Base-by-base conservation (phyloP, 345 rosid species). In the Psidium friedrichsthalianum region DNA sequence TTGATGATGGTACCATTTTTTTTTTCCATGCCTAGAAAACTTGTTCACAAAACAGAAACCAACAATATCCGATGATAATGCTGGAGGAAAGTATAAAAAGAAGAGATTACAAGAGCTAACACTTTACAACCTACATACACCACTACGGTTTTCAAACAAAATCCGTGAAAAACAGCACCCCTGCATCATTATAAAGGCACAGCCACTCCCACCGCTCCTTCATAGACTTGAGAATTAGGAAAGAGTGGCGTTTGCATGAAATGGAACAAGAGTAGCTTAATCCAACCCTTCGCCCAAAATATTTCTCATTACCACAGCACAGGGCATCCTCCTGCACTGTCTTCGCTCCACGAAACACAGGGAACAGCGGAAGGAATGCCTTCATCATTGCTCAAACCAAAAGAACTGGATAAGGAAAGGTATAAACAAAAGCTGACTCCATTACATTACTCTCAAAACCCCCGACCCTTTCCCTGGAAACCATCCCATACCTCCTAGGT, bases 401-500 rank as follows among this genome's bases (percentile, higher is more conserved):
- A 69, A 36, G 47, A 69, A 69, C 80, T 36, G 47, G 47, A 69
- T 69, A 18, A 18, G 80, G 36, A 36, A 18, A 9, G 25, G 42
- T 69, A 36, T 69, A 69, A 69, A 21, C 13, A 36, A 69, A 24
- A 69, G 7, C 80, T 32, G 47, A 36, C 80, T 69, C 80, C 80
- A 18, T 36, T 32, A 9, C 25, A 18, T 36, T 69, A 69, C 47
- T 69, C 47, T 36, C 80, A 69, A 36, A 69, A 18, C 25, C 80
- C 80, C 20, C 47, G 21, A 69, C 80, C 47, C 47, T 69, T 69
- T 69, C 89, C 74, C 93, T 91, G 56, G 85, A 58, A 44, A 47
- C 85, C 85, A 84, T 84, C 92, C 93, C 93, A 82, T 87, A 91
- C 82, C 94, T 91, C 83, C 93, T 93, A 24, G 91, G 51, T 4